Conservation (phyloP, 306 rosid genomes). For the Heteromeles arbutifolia region DNA sequence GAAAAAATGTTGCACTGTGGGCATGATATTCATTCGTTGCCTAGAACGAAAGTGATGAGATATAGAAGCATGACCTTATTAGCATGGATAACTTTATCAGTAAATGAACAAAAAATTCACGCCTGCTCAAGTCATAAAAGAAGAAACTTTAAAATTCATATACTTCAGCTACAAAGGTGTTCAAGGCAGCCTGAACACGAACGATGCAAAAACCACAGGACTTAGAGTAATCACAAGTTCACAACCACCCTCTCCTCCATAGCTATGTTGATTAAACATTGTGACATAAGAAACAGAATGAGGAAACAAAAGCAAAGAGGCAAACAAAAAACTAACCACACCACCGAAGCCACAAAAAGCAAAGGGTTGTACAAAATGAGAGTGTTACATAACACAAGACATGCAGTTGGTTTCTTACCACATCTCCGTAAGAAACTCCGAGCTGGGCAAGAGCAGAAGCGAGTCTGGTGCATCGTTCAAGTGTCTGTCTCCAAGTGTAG, state of each 20-base stretch:
- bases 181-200: neutral
- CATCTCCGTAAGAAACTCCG: constrained; percentile 45
- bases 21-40: neutral
- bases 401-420: constrained; percentile 31
- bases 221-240: neutral
- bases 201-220: neutral
- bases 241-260: neutral
- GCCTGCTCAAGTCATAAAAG: neutral
- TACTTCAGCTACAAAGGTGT: neutral
- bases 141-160: neutral
- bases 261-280: neutral
- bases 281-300: neutral
- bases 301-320: no score
- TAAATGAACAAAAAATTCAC: neutral
- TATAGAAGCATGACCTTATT: neutral
- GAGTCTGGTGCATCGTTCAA: constrained; percentile 60
- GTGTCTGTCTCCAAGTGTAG: constrained; percentile 64
- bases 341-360: neutral
- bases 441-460: constrained; percentile 55
- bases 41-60: neutral
- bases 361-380: no score
- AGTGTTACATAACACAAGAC: neutral
- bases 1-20: neutral
- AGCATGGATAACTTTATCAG: neutral
- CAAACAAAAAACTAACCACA: neutral